phyloP scores from a whole-genome alignment of 257 asterid genomes.

The Ophiorrhiza pumila region DNA sequence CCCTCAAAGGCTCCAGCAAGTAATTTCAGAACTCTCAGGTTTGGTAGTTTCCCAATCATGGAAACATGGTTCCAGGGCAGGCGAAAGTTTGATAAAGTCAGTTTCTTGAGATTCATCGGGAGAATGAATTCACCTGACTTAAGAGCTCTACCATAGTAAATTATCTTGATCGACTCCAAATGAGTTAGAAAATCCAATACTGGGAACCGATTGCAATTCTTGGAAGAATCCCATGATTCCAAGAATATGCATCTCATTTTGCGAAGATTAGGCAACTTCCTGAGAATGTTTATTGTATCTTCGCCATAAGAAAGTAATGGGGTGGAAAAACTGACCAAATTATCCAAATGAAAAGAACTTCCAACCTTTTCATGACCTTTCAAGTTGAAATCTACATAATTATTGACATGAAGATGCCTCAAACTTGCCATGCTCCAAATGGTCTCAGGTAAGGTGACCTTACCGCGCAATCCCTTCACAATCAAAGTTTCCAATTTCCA shows the following conservation, averaged over 20 bases:
- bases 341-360: neutral
- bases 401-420: slow-evolving; percentile 14
- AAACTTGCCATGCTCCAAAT: slow-evolving; percentile 11
- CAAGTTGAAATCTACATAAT: neutral
- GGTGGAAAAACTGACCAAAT: slow-evolving; percentile 15
- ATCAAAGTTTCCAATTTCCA: slow-evolving; percentile 13
- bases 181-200: neutral
- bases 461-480: neutral
- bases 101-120: neutral
- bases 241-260: slow-evolving; percentile 13
- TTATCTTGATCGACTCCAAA: slow-evolving; percentile 10
- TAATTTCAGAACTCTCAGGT: slow-evolving; percentile 1
- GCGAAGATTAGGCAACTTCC: slow-evolving; percentile 11
- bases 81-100: slow-evolving; percentile 1
- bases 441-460: slow-evolving; percentile 10
- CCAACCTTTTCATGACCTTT: neutral
- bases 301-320: neutral
- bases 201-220: neutral
- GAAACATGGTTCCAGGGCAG: neutral
- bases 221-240: neutral
- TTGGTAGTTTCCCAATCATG: neutral
- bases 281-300: neutral
- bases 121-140: neutral
- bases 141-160: neutral
- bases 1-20: neutral